These are phyloP conservation scores for Aspergillus coremiiformis DNA, from an alignment of 495 filamentous ascomycete genomes.

Conservation along the genomic window DNA sequence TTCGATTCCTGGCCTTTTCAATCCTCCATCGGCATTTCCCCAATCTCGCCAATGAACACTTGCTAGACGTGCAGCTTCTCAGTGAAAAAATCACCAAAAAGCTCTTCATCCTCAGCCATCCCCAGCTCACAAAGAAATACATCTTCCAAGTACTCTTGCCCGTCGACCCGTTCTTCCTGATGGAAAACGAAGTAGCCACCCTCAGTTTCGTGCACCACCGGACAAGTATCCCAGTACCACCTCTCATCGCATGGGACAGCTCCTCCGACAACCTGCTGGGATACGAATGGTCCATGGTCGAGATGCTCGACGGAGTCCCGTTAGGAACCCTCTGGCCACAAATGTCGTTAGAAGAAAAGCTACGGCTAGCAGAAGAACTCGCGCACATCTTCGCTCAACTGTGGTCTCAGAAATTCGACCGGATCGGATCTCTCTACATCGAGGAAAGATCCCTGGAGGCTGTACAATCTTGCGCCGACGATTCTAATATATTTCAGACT, in stretches of 20 bases:
- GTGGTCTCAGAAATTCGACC: background rate
- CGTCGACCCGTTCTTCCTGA: background rate
- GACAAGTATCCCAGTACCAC: background rate
- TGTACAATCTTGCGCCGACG: background rate
- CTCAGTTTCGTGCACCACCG: background rate
- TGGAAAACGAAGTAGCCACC: background rate
- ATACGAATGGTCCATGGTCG: background rate
- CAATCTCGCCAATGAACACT: too few species aligned
- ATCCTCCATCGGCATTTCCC: too few species aligned
- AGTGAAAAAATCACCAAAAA: too few species aligned
- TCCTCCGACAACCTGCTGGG: background rate
- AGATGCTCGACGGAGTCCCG: background rate
- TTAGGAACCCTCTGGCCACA: background rate
- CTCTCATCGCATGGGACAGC: background rate
- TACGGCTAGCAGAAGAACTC: background rate
- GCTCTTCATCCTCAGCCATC: too few species aligned
- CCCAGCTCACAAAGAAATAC: background rate
- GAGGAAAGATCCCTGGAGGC: background rate
- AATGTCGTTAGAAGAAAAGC: background rate
- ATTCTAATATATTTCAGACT: too few species aligned
- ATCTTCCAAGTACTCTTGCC: background rate
- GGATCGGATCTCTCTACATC: background rate
- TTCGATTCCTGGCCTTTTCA: too few species aligned
- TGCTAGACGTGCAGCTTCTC: too few species aligned
- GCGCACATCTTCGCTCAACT: background rate